A percentile compares a stretch with the other conserved stretches of the same genome.
Evolutionary conservation across 805 yeast genomes (phyloP).

Genomic region (Ogataea angusta): DNA sequence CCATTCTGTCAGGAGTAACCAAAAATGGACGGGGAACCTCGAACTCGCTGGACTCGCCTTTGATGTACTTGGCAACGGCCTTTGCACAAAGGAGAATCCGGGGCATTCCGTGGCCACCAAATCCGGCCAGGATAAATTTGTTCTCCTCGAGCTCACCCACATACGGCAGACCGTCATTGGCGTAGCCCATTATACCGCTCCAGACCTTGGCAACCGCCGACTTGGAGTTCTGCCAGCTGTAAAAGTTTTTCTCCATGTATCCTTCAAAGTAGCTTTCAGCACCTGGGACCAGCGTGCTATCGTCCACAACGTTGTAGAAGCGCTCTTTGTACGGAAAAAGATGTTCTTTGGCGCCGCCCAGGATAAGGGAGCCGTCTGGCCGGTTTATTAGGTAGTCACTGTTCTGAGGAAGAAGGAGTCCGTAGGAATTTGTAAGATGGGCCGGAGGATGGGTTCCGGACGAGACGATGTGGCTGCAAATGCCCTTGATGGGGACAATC

Average conservation of each 20-base stretch:
- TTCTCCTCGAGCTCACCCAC: slow-evolving; percentile 39
- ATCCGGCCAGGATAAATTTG: slow-evolving; percentile 43
- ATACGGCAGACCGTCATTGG: slow-evolving; percentile 39
- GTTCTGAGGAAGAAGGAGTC: background rate
- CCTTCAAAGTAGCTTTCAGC: slow-evolving; percentile 24
- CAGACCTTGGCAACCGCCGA: slow-evolving; percentile 31
- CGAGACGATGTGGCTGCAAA: slow-evolving; percentile 28
- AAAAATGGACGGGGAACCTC: slow-evolving; percentile 24
- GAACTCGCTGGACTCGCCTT: slow-evolving; percentile 3
- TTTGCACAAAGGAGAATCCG: slow-evolving; percentile 39
- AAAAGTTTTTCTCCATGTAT: slow-evolving; percentile 32
- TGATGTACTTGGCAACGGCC: slow-evolving; percentile 31
- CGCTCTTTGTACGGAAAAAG: slow-evolving; percentile 23
- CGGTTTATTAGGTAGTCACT: slow-evolving; percentile 35
- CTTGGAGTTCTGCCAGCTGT: slow-evolving; percentile 33
- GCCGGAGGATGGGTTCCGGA: slow-evolving; percentile 24
- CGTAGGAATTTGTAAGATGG: slow-evolving; percentile 32
- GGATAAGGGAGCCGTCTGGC: slow-evolving; percentile 34
- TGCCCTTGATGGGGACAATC: slow-evolving; percentile 37
- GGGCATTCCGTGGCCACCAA: slow-evolving; percentile 53
- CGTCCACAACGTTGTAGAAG: slow-evolving; percentile 35
- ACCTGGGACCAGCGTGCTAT: slow-evolving; percentile 28
- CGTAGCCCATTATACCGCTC: slow-evolving; percentile 47
- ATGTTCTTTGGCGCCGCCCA: slow-evolving; percentile 31
- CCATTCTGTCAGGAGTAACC: slow-evolving; percentile 22